Evolutionary conservation across 345 rosid species (phyloP).

Genomic region (Eucalyptus pauciflora): DNA sequence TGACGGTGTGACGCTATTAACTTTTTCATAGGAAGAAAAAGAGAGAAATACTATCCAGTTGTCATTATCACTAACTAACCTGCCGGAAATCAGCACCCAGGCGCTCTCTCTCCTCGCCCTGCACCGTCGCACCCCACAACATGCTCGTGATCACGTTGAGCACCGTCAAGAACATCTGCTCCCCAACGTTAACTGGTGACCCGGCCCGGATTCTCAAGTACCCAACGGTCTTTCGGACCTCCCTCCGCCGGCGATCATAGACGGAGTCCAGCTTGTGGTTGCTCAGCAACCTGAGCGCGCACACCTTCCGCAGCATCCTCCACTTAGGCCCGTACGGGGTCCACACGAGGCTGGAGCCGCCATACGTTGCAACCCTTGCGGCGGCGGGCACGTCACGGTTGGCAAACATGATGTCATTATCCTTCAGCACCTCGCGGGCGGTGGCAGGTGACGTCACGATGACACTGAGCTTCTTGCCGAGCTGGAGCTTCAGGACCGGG

Average conservation of each 20-base stretch:
- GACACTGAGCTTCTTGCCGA: slow-evolving; percentile 23
- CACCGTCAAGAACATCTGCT: slow-evolving; percentile 12
- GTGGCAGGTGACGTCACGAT: slow-evolving; percentile 22
- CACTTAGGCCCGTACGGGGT: slow-evolving; percentile 26
- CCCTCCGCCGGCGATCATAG: slow-evolving; percentile 13
- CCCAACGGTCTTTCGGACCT: slow-evolving; percentile 10
- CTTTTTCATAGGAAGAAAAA: background rate
- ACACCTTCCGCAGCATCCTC: slow-evolving; percentile 28
- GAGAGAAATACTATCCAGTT: background rate
- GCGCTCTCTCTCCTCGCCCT: slow-evolving; percentile 15
- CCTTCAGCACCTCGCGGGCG: slow-evolving; percentile 27
- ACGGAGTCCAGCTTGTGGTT: slow-evolving; percentile 14
- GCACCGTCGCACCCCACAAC: slow-evolving; percentile 39
- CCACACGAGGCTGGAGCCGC: slow-evolving; percentile 19
- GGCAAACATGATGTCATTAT: slow-evolving; percentile 26
- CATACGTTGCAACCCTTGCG: background rate
- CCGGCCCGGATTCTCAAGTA: slow-evolving; percentile 4
- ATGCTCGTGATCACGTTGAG: slow-evolving; percentile 34
- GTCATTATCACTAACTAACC: background rate
- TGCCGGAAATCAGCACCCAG: slow-evolving; percentile 19
- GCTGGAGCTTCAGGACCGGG: slow-evolving; percentile 25
- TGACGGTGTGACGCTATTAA: background rate
- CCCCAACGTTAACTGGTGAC: slow-evolving; percentile 20
- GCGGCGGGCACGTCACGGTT: slow-evolving; percentile 24
- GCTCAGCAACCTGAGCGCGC: slow-evolving; percentile 10